phyloP scores from a whole-genome alignment of 352 stramenopile genomes.

The Globisporangium radiosum region DNA sequence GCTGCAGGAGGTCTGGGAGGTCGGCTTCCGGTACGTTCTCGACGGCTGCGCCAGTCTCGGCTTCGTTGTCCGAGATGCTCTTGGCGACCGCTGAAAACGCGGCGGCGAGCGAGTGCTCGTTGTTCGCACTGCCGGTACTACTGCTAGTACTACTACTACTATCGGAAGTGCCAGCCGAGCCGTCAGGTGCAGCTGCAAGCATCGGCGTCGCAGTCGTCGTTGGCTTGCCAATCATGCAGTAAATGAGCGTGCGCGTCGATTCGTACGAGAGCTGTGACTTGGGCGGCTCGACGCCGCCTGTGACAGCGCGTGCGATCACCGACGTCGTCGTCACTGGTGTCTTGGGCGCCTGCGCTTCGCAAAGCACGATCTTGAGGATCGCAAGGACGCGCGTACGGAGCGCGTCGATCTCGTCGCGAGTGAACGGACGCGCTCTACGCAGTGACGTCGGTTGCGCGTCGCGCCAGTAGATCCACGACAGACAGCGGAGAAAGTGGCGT shows the following conservation, averaged over 20 bases:
- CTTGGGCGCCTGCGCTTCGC: conserved; percentile 55
- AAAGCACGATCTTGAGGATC: conserved; percentile 79
- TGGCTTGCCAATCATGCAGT: conserved; percentile 83
- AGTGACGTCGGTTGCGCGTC: conserved; percentile 36
- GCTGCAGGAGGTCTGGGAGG: conserved; percentile 64
- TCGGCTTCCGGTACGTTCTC: conserved; percentile 73
- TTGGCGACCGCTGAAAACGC: conserved; percentile 41
- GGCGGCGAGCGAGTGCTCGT: conserved; percentile 22
- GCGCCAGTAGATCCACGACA: conserved; percentile 83
- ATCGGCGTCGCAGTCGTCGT: conserved; percentile 40
- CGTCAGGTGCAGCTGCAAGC: conserved; percentile 57
- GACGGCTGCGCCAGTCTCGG: conserved; percentile 56
- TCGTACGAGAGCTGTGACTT: conserved; percentile 80
- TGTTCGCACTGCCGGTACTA: background rate
- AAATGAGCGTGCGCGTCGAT: conserved; percentile 75
- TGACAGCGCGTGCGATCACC: conserved; percentile 36
- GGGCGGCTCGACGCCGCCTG: conserved; percentile 44
- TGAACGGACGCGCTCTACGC: conserved; percentile 40
- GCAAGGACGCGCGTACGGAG: conserved; percentile 60
- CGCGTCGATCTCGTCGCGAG: conserved; percentile 45
- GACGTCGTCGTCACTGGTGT: conserved; percentile 21
- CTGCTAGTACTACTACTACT: background rate
- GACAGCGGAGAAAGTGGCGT: conserved; percentile 70
- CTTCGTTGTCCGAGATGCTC: conserved; percentile 57
- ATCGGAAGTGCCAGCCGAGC: conserved; percentile 46